These are phyloP conservation scores for Trichoderma polysporum DNA, from an alignment of 2,329 filamentous ascomycete genomes.

Conservation along the genomic window DNA sequence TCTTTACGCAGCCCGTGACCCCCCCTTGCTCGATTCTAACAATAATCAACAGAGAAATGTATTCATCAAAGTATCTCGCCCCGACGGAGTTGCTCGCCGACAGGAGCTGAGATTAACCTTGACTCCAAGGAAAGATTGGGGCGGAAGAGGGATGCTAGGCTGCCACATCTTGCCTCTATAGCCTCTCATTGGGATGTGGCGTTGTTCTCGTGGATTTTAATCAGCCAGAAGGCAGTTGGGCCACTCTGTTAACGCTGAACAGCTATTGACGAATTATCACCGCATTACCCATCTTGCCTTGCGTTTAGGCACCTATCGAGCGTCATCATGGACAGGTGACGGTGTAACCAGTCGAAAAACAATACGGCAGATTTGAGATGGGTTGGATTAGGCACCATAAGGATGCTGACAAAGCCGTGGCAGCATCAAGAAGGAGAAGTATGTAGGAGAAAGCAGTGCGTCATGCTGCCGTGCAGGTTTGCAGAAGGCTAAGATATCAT, in stretches of 20 bases:
- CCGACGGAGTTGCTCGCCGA: conserved; percentile 40
- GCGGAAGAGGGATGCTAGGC: conserved; percentile 82
- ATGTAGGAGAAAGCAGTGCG: too few relatives aligned
- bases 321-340: neutral
- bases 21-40: conserved; percentile 27
- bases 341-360: neutral
- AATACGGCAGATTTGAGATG: neutral
- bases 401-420: neutral
- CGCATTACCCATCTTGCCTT: neutral
- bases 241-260: neutral
- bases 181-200: neutral
- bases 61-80: conserved; percentile 64
- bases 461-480: neutral
- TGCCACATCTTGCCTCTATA: conserved; percentile 84
- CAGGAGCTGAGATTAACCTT: conserved; percentile 69
- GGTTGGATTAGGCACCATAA: neutral
- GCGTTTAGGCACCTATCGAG: neutral
- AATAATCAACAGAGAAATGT: conserved; percentile 59
- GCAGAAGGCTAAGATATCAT: neutral
- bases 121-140: conserved; percentile 79
- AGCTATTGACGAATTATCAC: neutral
- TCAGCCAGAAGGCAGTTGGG: neutral
- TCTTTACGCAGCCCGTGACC: conserved; percentile 28
- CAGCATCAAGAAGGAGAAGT: too few relatives aligned
- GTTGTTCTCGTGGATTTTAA: neutral